Conservation (phyloP, 2,329 filamentous ascomycete species). For the Verticillium tricorpus region DNA sequence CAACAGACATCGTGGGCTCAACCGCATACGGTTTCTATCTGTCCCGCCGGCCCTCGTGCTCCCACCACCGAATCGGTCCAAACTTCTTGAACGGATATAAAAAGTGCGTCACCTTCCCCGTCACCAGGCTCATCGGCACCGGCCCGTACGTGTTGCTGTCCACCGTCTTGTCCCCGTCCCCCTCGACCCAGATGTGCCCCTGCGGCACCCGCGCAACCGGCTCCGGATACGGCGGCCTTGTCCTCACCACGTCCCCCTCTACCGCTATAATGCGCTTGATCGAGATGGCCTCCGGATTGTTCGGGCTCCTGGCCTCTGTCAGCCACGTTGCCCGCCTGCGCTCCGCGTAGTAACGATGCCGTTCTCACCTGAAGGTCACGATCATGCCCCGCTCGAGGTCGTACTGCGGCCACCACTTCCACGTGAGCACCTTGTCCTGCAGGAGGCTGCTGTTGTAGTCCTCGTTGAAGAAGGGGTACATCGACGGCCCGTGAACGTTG, state of each 20-base stretch:
- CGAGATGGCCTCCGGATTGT: conserved; percentile 61
- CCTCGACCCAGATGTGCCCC: conserved; percentile 93
- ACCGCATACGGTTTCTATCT: conserved; percentile 16
- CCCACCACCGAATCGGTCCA: conserved; percentile 54
- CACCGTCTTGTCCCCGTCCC: conserved; percentile 70
- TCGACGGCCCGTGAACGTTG: conserved; percentile 58
- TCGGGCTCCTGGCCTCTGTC: conserved; percentile 35
- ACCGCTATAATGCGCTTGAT: conserved; percentile 83
- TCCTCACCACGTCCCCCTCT: conserved; percentile 71
- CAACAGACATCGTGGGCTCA: too few species aligned
- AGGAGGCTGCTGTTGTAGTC: conserved; percentile 40
- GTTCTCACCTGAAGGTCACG: conserved; percentile 58
- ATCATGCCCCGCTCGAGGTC: conserved; percentile 67
- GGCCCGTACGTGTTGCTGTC: conserved; percentile 94
- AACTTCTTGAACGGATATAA: conserved; percentile 63
- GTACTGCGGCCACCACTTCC: conserved; percentile 53
- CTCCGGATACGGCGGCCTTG: conserved; percentile 55
- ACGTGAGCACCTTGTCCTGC: conserved; percentile 55
- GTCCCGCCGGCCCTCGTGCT: conserved; percentile 31
- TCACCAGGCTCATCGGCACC: conserved; percentile 68
- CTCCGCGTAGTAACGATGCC: neutral
- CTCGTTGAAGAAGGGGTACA: conserved; percentile 74
- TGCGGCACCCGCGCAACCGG: conserved; percentile 62
- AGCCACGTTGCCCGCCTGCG: conserved; percentile 3
- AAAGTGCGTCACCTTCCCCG: conserved; percentile 68